phyloP scores from a whole-genome alignment of 306 rosid species.

The Cucumis cinereus region DNA sequence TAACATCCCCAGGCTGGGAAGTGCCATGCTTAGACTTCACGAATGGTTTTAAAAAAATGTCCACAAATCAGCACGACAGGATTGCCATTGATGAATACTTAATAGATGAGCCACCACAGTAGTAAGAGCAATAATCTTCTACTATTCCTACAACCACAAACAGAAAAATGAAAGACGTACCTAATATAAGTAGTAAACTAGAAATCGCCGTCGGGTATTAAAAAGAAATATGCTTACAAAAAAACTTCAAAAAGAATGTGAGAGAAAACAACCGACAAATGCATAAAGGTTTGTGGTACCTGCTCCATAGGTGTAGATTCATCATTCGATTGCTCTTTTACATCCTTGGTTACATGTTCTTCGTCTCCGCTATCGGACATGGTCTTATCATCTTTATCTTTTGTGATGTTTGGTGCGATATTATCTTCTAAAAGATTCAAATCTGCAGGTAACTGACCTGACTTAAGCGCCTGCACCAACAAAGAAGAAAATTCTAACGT shows the following conservation, averaged over 20 bases:
- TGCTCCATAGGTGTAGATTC: slow-evolving; percentile 63
- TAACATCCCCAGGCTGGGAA: not conserved
- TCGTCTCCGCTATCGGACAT: slow-evolving; percentile 14
- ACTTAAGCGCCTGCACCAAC: slow-evolving; percentile 75
- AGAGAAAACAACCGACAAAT: not conserved
- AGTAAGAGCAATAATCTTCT: not conserved
- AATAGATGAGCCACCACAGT: not conserved
- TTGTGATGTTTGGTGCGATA: slow-evolving; percentile 16
- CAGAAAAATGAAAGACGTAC: not conserved
- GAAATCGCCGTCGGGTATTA: not conserved
- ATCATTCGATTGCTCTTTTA: slow-evolving; percentile 27
- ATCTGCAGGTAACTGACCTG: slow-evolving; percentile 85
- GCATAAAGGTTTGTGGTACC: slow-evolving; percentile 21
- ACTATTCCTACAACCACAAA: not conserved
- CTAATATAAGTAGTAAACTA: not conserved
- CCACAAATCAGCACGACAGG: not conserved
- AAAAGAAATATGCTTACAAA: too few species aligned
- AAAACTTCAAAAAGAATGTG: not conserved
- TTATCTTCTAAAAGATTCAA: slow-evolving; percentile 36
- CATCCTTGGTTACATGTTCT: slow-evolving; percentile 26
- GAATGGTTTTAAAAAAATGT: not conserved
- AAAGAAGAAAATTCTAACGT: slow-evolving; percentile 1
- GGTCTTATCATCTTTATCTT: slow-evolving; percentile 24
- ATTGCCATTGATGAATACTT: not conserved
- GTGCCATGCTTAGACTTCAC: not conserved